Conservation (phyloP, 2,329 filamentous ascomycete species). For the Sclerotinia trifoliorum region DNA sequence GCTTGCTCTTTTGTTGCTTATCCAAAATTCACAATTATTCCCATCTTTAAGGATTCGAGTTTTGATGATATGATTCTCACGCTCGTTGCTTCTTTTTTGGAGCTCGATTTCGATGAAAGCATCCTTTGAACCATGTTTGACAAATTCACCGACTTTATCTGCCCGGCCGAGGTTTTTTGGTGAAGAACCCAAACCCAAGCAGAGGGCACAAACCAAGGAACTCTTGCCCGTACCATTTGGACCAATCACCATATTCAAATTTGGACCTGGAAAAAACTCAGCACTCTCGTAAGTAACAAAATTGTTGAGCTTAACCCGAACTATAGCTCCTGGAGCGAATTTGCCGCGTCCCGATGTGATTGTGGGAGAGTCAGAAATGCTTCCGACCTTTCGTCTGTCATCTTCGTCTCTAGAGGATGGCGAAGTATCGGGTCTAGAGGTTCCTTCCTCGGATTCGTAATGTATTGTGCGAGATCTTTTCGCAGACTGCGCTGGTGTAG, state of each 20-base stretch:
- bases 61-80: conserved; percentile 69
- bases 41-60: conserved; percentile 78
- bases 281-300: conserved; percentile 95
- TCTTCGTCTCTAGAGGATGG: conserved; percentile 21
- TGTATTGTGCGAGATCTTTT: conserved; percentile 35
- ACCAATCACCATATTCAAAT: conserved; percentile 96
- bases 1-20: conserved; percentile 65
- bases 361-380: not conserved
- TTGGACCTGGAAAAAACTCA: conserved; percentile 87
- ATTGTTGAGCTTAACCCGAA: conserved; percentile 79
- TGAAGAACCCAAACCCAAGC: conserved; percentile 82
- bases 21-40: conserved; percentile 74
- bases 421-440: conserved; percentile 20
- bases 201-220: conserved; percentile 94
- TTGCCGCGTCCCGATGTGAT: not conserved
- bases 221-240: conserved; percentile 99
- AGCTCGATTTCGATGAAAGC: conserved; percentile 91
- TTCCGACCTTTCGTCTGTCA: conserved; percentile 6
- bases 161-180: conserved; percentile 82
- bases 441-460: conserved; percentile 21
- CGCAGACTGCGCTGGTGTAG: conserved; percentile 25
- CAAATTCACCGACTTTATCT: conserved; percentile 81
- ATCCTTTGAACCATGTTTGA: conserved; percentile 79
- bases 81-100: conserved; percentile 58
- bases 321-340: conserved; percentile 71